These are phyloP conservation scores for Tolypocladium pustulatum DNA, from an alignment of 2,329 filamentous ascomycete species.

Conservation along the genomic window DNA sequence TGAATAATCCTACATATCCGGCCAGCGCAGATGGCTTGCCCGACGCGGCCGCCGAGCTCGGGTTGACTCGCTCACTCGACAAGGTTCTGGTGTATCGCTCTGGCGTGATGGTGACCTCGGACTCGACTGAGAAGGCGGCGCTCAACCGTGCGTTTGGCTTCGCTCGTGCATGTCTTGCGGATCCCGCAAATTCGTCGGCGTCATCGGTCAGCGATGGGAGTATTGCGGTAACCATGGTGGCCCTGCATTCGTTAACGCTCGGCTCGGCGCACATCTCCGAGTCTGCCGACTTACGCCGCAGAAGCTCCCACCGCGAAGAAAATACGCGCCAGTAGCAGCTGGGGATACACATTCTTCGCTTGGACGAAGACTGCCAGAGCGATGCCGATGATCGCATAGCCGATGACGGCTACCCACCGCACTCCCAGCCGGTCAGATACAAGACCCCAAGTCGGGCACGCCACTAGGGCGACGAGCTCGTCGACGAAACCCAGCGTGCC, in stretches of 20 bases:
- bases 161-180: constrained; percentile 10
- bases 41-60: constrained; percentile 12
- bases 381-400: constrained; percentile 72
- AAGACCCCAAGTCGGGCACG: constrained; percentile 72
- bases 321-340: constrained; percentile 72
- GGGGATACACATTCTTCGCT: constrained; percentile 77
- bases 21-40: constrained; percentile 56
- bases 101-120: constrained; percentile 66
- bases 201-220: constrained; percentile 61
- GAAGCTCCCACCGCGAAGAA: constrained; percentile 86
- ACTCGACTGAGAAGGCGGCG: constrained; percentile 57
- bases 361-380: constrained; percentile 75
- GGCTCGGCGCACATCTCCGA: background rate
- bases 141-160: constrained; percentile 41
- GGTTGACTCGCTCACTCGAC: constrained; percentile 15
- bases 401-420: constrained; percentile 59
- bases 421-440: constrained; percentile 70
- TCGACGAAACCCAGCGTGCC: constrained; percentile 79
- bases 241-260: constrained; percentile 25
- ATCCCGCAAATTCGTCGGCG: constrained; percentile 12
- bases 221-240: constrained; percentile 96
- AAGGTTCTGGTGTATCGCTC: constrained; percentile 37
- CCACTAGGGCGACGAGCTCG: constrained; percentile 70
- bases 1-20: constrained; percentile 84
- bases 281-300: constrained; percentile 54